These are phyloP conservation scores for Rhodotorula sp. DNA, from an alignment of 1,284 basidiomycete genomes.

Conservation along the genomic window DNA sequence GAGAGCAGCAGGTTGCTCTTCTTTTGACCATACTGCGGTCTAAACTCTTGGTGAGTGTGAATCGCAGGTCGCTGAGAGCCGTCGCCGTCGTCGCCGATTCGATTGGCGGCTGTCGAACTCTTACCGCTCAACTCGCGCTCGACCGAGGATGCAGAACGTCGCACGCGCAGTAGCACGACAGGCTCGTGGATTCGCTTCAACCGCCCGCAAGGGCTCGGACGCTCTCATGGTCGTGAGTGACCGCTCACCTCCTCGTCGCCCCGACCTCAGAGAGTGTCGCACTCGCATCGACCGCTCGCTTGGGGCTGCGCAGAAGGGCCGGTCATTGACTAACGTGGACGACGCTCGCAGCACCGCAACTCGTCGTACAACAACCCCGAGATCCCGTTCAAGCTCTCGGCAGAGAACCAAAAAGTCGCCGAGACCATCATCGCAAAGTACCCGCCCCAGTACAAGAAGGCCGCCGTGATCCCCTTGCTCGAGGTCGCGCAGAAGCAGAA, in stretches of 20 bases:
- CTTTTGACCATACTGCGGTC: too few relatives aligned
- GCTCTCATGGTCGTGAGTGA: conserved; percentile 25
- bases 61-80: not conserved
- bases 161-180: conserved; percentile 11
- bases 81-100: conserved; percentile 3
- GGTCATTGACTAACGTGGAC: too few relatives aligned
- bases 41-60: too few relatives aligned
- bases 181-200: conserved; percentile 20
- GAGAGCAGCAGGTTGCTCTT: too few relatives aligned
- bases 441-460: conserved; percentile 67
- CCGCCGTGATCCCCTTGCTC: conserved; percentile 90
- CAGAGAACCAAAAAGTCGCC: conserved; percentile 78
- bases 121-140: not conserved
- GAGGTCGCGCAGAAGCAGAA: conserved; percentile 97
- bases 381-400: conserved; percentile 86
- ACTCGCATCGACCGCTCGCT: not conserved
- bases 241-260: conserved; percentile 1
- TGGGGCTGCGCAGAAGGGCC: not conserved
- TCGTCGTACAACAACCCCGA: conserved; percentile 40
- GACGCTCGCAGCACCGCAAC: conserved; percentile 37
- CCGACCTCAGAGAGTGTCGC: not conserved
- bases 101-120: not conserved
- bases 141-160: conserved; percentile 5
- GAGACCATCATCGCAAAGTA: conserved; percentile 88
- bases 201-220: conserved; percentile 15